Conservation (phyloP, 2,329 filamentous ascomycete species). For the Periconia sp. region DNA sequence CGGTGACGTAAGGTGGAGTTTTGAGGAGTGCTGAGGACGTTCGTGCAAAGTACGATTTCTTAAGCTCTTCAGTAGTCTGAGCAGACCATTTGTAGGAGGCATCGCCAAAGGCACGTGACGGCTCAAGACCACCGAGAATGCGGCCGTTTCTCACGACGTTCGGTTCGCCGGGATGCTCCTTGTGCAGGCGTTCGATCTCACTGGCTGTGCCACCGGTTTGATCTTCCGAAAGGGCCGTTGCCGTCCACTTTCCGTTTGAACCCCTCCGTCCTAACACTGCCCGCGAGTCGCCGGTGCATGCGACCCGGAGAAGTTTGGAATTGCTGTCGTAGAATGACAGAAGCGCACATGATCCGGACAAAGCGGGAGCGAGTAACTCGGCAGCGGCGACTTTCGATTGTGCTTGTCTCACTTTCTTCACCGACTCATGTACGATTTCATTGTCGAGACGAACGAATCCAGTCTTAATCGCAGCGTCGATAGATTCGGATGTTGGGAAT, state of each 20-base stretch:
- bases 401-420: constrained; percentile 85
- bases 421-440: constrained; percentile 92
- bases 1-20: constrained; percentile 95
- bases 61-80: constrained; percentile 80
- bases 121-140: constrained; percentile 88
- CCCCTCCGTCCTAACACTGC: constrained; percentile 85
- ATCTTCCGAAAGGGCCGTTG: constrained; percentile 85
- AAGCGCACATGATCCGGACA: constrained; percentile 96
- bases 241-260: constrained; percentile 84
- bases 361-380: constrained; percentile 85
- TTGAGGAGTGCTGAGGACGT: constrained; percentile 75
- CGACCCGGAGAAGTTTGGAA: constrained; percentile 85
- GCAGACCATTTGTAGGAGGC: constrained; percentile 95
- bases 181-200: constrained; percentile 79
- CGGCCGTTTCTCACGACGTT: constrained; percentile 86
- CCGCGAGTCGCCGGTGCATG: constrained; percentile 94
- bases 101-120: constrained; percentile 92
- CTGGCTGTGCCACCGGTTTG: constrained; percentile 89
- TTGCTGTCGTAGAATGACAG: constrained; percentile 93
- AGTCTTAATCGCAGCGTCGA: constrained; percentile 89
- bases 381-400: constrained; percentile 90
- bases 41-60: constrained; percentile 83
- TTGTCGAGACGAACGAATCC: constrained; percentile 88
- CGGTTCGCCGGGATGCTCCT: constrained; percentile 85
- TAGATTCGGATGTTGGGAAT: constrained; percentile 74